Conservation (phyloP, 2,329 filamentous ascomycete species). For the Bimuria novae-zelandiae region DNA sequence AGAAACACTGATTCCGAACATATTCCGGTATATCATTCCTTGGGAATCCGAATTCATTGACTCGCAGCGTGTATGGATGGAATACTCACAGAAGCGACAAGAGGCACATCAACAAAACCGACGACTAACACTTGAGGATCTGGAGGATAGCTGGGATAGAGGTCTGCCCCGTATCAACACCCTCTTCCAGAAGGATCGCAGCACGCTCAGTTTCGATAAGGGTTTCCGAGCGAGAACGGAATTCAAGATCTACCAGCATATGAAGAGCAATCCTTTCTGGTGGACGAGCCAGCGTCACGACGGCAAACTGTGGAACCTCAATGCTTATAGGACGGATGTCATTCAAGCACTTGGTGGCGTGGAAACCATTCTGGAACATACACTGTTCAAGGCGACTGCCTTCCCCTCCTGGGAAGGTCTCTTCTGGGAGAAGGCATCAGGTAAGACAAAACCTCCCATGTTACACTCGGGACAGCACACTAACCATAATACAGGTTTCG, state of each 20-base stretch:
- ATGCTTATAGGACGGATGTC: constrained; percentile 93
- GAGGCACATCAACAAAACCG: constrained; percentile 98
- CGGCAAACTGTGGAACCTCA: constrained; percentile 96
- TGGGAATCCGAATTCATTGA: constrained; percentile 99
- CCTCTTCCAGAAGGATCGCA: constrained; percentile 96
- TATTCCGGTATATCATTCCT: constrained; percentile 98
- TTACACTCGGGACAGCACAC: not conserved
- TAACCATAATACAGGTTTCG: constrained; percentile 22
- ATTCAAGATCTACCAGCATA: constrained; percentile 97
- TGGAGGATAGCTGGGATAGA: constrained; percentile 98
- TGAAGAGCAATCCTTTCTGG: constrained; percentile 99
- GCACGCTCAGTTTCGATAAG: constrained; percentile 97
- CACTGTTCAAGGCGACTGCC: constrained; percentile 93
- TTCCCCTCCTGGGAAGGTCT: constrained; percentile 97
- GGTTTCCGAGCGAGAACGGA: constrained; percentile 94
- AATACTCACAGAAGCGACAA: constrained; percentile 96
- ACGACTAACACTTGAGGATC: constrained; percentile 88
- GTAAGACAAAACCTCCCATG: not conserved
- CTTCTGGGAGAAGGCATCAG: constrained; percentile 69
- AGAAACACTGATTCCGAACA: constrained; percentile 96
- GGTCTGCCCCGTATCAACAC: constrained; percentile 98
- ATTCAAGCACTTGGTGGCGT: constrained; percentile 96
- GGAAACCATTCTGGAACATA: constrained; percentile 96
- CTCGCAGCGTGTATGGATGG: constrained; percentile 98
- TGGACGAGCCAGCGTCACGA: constrained; percentile 98